Percentiles rank a stretch among this genome's conserved stretches.
These are phyloP conservation scores for Claviceps cyperi DNA, from an alignment of 2,329 filamentous ascomycete species.

Conservation along the genomic window DNA sequence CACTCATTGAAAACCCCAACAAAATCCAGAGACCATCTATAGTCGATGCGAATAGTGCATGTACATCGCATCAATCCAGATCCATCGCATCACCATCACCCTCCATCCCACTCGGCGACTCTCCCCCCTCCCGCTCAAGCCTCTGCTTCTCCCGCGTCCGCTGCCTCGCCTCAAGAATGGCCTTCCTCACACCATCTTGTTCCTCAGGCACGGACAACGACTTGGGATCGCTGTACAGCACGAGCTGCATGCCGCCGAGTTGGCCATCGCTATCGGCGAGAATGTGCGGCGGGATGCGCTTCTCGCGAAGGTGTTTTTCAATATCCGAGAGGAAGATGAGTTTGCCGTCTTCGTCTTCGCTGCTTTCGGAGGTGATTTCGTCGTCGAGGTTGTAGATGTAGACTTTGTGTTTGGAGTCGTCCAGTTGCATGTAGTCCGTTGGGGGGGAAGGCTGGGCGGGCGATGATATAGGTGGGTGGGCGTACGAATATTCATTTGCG, in stretches of 20 bases:
- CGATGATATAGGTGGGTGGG: neutral
- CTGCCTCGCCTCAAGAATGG: slow-evolving; percentile 65
- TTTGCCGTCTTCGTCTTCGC: slow-evolving; percentile 33
- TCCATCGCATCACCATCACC: slow-evolving; percentile 46
- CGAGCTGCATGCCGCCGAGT: slow-evolving; percentile 53
- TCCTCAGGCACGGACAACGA: slow-evolving; percentile 64
- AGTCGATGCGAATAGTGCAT: too few species aligned
- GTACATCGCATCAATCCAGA: slow-evolving; percentile 29
- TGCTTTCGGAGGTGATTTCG: slow-evolving; percentile 50
- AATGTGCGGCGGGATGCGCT: slow-evolving; percentile 54
- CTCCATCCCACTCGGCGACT: slow-evolving; percentile 17
- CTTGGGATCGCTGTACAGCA: slow-evolving; percentile 69
- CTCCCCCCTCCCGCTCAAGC: slow-evolving; percentile 19
- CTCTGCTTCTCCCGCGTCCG: slow-evolving; percentile 48
- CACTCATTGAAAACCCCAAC: neutral
- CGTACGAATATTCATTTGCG: neutral
- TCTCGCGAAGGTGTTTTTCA: slow-evolving; percentile 60
- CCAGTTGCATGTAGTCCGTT: slow-evolving; percentile 63
- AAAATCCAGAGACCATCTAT: neutral
- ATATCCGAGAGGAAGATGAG: slow-evolving; percentile 77
- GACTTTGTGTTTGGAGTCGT: slow-evolving; percentile 74
- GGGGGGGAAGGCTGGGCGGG: slow-evolving; percentile 3
- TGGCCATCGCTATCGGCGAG: slow-evolving; percentile 41
- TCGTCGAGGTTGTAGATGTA: slow-evolving; percentile 86
- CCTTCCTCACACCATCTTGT: slow-evolving; percentile 64